Evolutionary conservation across 164 flowering plant species (phyloP), one percentile per base, ranked within the genome.

Genomic region (Protea cynaroides): DNA sequence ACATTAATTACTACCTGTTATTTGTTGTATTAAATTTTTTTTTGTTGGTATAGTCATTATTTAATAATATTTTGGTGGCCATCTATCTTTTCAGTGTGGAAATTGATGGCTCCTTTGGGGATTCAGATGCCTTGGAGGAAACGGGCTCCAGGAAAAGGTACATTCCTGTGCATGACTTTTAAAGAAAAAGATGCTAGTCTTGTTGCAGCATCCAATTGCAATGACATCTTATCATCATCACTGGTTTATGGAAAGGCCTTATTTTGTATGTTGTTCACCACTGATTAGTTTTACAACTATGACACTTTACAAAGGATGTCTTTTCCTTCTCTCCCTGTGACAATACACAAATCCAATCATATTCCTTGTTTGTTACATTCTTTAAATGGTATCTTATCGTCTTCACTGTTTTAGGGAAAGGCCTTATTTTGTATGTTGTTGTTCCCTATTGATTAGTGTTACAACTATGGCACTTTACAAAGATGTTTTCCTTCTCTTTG

Each of bases 91-190:
- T 49, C 73, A 88, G 91, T 68, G 71, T 63, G 67, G 83, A 81
- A 24, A 56, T 84, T 65, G 83, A 80, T 65, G 78, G 70, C 38
- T 72, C 84, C 50, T 59, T 74, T 70, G 79, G 69, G 55, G 78
- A 79, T 65, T 66, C 81, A 3, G 86, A 80, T 54, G 70, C 49
- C 14, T 46, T 61, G 7, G 78, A 85, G 71, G 86, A 83, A 65
- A 40, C 62, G 57, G 79, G 82, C 64, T 79, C 82, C 8, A 73
- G 74, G 14, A 89, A 89, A 71, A 63, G 96, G 96, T 86, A 76
- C 9, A 11, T 13, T 58, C 51, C 55, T 34, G 10, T 54, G 40
- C 25, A 40, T 24, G 57, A 18, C 13, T 53, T 65, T 14, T 5
- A 5, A 3, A 21, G 34, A 50, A 50, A 44, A 29, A 29, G 34